Percentiles rank a stretch among this genome's conserved stretches.
Conservation (phyloP, 257 asterid genomes). For the Solanum virginianum region DNA sequence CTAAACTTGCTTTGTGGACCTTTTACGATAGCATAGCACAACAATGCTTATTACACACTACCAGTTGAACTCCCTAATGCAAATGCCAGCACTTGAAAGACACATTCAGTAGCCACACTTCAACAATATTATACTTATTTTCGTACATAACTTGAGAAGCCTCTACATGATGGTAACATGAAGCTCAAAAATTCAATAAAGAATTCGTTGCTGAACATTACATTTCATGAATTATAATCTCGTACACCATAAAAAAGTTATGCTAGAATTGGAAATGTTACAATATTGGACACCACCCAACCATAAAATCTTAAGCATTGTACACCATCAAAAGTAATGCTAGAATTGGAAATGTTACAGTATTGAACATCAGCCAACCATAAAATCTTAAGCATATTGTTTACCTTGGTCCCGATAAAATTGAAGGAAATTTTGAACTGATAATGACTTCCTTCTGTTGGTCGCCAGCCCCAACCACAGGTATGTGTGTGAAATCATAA, state of each 20-base stretch:
- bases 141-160: neutral
- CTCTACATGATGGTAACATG: neutral
- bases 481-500: neutral
- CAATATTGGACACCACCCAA: neutral
- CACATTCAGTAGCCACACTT: neutral
- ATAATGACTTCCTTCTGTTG: neutral
- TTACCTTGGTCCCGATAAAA: slow-evolving; percentile 9
- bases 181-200: neutral
- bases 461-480: neutral
- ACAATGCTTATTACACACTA: neutral
- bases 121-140: neutral
- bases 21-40: neutral
- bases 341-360: no score
- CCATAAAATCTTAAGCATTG: neutral
- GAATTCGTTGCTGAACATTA: neutral
- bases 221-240: neutral
- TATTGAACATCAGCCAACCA: no score
- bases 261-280: neutral
- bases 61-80: neutral
- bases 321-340: no score
- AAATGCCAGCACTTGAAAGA: neutral
- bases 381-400: no score
- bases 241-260: neutral
- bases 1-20: neutral
- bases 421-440: neutral